Percentiles rank a stretch among this genome's conserved stretches.
phyloP scores from a whole-genome alignment of 768 basidiomycete genomes.

The Omphalotus guepiniiformis region DNA sequence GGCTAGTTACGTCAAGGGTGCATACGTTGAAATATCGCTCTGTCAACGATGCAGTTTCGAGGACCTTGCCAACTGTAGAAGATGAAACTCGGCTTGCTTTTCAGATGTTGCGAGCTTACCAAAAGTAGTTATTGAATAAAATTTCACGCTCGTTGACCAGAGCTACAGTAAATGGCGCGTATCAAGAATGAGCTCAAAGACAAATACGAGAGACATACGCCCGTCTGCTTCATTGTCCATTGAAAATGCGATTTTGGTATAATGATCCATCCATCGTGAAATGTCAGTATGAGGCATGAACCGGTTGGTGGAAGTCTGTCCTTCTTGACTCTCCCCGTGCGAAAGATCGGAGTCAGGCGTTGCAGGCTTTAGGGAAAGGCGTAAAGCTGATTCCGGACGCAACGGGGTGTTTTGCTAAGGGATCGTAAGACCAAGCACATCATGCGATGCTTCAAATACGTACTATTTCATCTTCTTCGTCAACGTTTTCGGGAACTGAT shows the following conservation, averaged over 20 bases:
- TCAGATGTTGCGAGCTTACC: background rate
- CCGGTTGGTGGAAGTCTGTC: background rate
- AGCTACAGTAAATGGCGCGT: background rate
- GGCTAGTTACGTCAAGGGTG: background rate
- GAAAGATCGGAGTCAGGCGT: background rate
- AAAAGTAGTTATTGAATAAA: constrained; percentile 10
- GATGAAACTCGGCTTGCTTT: background rate
- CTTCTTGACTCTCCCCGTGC: constrained; percentile 4
- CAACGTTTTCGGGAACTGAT: background rate
- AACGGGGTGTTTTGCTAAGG: background rate
- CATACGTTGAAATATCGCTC: constrained; percentile 9
- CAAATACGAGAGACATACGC: background rate
- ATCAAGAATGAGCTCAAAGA: background rate
- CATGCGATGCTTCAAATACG: background rate
- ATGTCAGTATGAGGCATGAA: constrained; percentile 2
- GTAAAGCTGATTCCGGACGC: constrained; percentile 7
- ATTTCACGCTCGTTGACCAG: background rate
- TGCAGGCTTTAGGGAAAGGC: constrained; percentile 7
- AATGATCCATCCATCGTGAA: constrained; percentile 7
- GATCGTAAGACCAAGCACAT: background rate
- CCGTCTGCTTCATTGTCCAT: background rate
- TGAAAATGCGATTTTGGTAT: constrained; percentile 1
- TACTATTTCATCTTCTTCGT: constrained; percentile 2
- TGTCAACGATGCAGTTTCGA: constrained; percentile 7
- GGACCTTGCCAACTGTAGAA: constrained; percentile 10